Base-by-base conservation (phyloP, 176 grass and related monocot species). In the Poa pratensis region DNA sequence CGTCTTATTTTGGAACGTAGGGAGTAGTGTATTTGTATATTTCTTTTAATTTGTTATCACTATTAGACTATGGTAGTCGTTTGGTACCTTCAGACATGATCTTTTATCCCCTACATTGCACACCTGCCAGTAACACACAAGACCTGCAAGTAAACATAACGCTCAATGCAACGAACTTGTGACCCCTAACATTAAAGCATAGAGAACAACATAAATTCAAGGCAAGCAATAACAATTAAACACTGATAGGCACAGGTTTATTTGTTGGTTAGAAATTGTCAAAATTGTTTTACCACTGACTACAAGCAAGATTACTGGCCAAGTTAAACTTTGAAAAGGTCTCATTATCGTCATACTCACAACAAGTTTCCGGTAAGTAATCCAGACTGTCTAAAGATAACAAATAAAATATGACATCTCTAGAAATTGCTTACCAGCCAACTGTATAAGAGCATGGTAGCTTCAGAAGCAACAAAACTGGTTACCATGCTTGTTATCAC, bases 71-170 rank as follows among this genome's bases (percentile, higher is more conserved):
- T 62, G 59, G 13, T 18, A 45, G n/a, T 62, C 55, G 17, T 27
- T 79, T 63, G 20, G 53, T 60, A 60, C 53, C 54, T 78, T 39
- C 54, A 77, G 12, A 42, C 32, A 20, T 37, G 28, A 18, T 30
- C 75, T 20, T 40, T 28, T 46, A 48, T 22, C 52, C 17, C 19
- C 11, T 59, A 19, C 39, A 79, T 1, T 28, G 16, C 40, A 30
- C 20, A 78, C 10, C 27, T 3, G 59, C 22, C 75, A 4, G 37
- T 46, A 79, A 20, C 57, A 46, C 9, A 10, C 37, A 1, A 40
- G 42, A 79, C 40, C 77, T 79, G 39, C 57, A 64, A 79, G 77
- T 64, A 80, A 65, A 80, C 23, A 65, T 80, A 65, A 48, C 2
- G n/a, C 22, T 64, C 59, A 49, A 46, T 64, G 16, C n/a, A 18